Base-by-base conservation (phyloP, 148 eudicot genomes). In the Limonium bicolor region DNA sequence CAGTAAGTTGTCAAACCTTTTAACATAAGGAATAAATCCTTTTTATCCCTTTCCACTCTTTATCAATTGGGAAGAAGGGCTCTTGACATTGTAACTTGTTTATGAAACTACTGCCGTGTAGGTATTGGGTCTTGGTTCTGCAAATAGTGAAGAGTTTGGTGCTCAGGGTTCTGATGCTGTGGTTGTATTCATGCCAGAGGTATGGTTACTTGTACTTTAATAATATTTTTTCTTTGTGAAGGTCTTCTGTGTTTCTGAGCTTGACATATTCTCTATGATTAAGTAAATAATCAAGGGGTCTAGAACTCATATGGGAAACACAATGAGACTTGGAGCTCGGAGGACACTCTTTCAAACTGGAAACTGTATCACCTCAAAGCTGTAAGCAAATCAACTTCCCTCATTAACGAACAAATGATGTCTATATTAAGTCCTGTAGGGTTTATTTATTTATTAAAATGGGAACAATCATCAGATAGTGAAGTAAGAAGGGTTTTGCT, bases 161-260 rank as follows among this genome's bases (percentile, higher is more conserved):
- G 72, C 65, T 1, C 45, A 71, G 51, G 65, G 81, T 15, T 51
- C 21, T 8, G 65, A 51, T 42, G 81, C 81, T 37, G 74, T 76
- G 48, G 78, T 78, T 47, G 65, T 78, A 48, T 78, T 78, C 47
- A 78, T 78, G 86, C 86, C 78, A 8, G 86, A 78, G 81, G 86
- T 78, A 26, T 41, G 33, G n/a, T n/a, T n/a, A n/a, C n/a, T n/a
- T n/a, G n/a, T n/a, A n/a, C n/a, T n/a, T n/a, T n/a, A 21, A 5
- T 19, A 19, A 9, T 18, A 13, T 10, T 5, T 19, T 10, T 19
- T 32, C 8, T 20, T 26, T 1, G 7, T 43, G 24, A 29, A 26
- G n/a, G 15, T 40, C 20, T 7, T 8, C n/a, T n/a, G n/a, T n/a
- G 44, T 20, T 2, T 19, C 9, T 12, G 44, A 1, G 1, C 15